phyloP scores from a whole-genome alignment of 305 asterid genomes.

The Fraxinus paxiana region DNA sequence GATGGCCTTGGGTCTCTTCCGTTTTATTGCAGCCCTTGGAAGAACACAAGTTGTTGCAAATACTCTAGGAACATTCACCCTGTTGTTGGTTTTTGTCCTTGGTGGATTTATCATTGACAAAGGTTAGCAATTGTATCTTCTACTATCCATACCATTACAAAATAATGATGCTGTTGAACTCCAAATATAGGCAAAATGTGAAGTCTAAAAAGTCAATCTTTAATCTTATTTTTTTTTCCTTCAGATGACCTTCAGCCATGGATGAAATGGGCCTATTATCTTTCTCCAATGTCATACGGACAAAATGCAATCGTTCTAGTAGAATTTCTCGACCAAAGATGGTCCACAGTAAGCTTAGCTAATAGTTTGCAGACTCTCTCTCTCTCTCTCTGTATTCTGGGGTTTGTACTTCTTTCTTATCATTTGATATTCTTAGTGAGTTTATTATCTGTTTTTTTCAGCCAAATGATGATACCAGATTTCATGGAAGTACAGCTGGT shows the following conservation, averaged over 20 bases:
- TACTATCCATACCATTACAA: not conserved
- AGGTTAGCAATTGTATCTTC: conserved; percentile 28
- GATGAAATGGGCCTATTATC: conserved; percentile 58
- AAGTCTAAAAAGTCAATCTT: not conserved
- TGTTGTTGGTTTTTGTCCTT: conserved; percentile 41
- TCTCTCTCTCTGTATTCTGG: not conserved
- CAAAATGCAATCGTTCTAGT: conserved; percentile 44
- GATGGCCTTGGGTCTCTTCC: conserved; percentile 48
- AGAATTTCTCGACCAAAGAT: conserved; percentile 51
- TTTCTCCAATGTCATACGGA: conserved; percentile 46
- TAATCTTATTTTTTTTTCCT: not conserved
- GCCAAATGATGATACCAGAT: conserved; percentile 42
- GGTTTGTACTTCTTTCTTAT: not conserved
- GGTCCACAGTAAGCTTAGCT: conserved; percentile 35
- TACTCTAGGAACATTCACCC: conserved; percentile 40
- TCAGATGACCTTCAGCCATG: conserved; percentile 61
- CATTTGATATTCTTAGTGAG: not conserved
- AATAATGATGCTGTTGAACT: not conserved
- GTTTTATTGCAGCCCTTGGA: conserved; percentile 48
- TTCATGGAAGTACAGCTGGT: conserved; percentile 42
- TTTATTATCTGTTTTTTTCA: conserved; percentile 13
- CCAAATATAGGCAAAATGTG: not conserved
- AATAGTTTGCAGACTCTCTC: not conserved
- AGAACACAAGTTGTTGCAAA: conserved; percentile 47
- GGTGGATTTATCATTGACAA: conserved; percentile 48